Base-by-base conservation (phyloP, 306 rosid genomes). In the Malus sylvestris region DNA sequence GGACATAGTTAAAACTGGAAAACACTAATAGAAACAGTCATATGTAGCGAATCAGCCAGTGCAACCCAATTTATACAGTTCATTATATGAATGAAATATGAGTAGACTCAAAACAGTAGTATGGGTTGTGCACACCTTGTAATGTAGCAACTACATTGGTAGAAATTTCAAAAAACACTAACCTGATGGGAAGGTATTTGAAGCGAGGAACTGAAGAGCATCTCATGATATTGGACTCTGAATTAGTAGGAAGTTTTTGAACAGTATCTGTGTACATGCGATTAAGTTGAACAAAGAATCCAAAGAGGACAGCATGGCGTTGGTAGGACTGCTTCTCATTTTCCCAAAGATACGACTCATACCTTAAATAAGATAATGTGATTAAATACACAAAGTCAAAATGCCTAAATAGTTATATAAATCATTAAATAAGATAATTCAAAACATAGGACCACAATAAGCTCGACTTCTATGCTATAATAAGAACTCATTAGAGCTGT, bases 181-280 rank as follows among this genome's bases (percentile, higher is more conserved):
- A 92, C 99, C 99, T 95, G 90, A 95, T 95, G 81, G 99, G 99
- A 63, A 95, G 98, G 86, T 92, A 95, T 79, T 95, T 95, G 82
- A 95, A 95, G 76, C 99, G 97, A 79, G 99, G 98, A 75, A 95
- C 93, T 27, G 92, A 84, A 81, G 96, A 87, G 82, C 99, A 95
- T 88, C 99, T 89, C 92, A 95, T 87, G 78, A 89, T 91, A 83
- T 95, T 95, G 70, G 99, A 95, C 81, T 95, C 99, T 65, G 99
- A 92, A 87, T 92, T 92, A 79, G 96, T 89, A 72, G 97, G 96
- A 80, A 95, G 83, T 84, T 92, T 95, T 78, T 95, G 99, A 72
- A 89, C 96, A 76, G 96, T 86, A 73, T 95, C 97, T 5, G 89
- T 92, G 86, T 89, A 92, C 90, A 86, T 84, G 52, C 99, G 94